A percentile compares a stretch with the other conserved stretches of the same genome.
phyloP scores from a whole-genome alignment of 208 protist species.

The Acanthamoeba castellanii region DNA sequence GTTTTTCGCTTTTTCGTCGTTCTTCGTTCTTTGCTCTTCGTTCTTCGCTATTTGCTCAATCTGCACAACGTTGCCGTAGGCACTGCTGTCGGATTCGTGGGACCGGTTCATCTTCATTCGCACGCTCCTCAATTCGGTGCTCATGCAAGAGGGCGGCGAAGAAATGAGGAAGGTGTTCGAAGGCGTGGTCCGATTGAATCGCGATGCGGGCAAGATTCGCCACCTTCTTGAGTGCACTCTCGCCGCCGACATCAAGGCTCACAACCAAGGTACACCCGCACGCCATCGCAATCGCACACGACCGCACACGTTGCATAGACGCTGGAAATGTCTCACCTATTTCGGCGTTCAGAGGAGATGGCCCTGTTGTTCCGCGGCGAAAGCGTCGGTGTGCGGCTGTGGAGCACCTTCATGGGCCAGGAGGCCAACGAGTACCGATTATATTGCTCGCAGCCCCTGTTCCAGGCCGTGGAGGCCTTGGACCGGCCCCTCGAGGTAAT shows the following conservation, averaged over 20 bases:
- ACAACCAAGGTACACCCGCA: neutral
- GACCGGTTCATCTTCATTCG: constrained; percentile 11
- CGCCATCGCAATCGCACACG: neutral
- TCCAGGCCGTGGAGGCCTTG: neutral
- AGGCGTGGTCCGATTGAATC: neutral
- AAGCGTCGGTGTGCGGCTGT: neutral
- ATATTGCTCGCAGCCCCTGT: neutral
- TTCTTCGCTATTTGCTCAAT: neutral
- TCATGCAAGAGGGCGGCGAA: constrained; percentile 1
- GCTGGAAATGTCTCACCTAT: neutral
- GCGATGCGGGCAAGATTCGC: neutral
- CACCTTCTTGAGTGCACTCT: neutral
- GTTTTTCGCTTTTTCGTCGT: neutral
- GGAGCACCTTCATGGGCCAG: neutral
- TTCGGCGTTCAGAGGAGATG: neutral
- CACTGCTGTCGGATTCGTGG: neutral
- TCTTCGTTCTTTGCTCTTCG: neutral
- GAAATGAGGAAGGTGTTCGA: neutral
- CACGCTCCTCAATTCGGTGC: neutral
- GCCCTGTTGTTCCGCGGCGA: constrained; percentile 34
- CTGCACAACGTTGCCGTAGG: neutral
- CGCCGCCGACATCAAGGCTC: neutral
- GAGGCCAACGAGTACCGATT: neutral
- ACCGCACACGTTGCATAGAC: neutral
- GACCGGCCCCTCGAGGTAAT: neutral